Conservation (phyloP, 2,329 filamentous ascomycete genomes). For the Cladobotryum mycophilum region DNA sequence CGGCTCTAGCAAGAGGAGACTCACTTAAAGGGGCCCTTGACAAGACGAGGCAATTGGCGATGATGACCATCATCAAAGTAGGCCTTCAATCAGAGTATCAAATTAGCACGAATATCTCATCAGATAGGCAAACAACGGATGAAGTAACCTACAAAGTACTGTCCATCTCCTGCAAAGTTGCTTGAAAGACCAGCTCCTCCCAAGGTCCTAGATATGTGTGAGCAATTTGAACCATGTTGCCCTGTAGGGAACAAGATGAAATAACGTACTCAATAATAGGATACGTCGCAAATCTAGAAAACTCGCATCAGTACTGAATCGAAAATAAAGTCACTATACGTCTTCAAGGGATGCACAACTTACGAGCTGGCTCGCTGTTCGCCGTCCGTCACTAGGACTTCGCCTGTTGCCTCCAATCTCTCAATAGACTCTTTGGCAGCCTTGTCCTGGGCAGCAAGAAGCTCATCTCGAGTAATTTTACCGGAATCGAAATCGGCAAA, state of each 20-base stretch:
- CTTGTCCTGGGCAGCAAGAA: slow-evolving; percentile 7
- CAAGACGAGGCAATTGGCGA: slow-evolving; percentile 10
- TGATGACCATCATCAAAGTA: slow-evolving; percentile 12
- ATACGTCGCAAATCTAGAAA: slow-evolving; percentile 12
- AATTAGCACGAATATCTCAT: not conserved
- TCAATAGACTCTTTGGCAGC: slow-evolving; percentile 10
- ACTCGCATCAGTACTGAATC: no score
- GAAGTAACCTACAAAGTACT: slow-evolving; percentile 7
- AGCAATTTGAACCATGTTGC: no score
- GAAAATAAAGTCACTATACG: not conserved
- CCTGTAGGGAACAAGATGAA: not conserved
- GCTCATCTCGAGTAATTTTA: slow-evolving; percentile 5
- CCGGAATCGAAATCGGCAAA: slow-evolving; percentile 11
- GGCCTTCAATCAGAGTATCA: not conserved
- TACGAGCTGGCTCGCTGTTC: slow-evolving; percentile 12
- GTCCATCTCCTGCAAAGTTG: slow-evolving; percentile 10
- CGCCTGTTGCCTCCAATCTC: slow-evolving; percentile 8
- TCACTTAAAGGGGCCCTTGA: slow-evolving; percentile 11
- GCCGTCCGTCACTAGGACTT: slow-evolving; percentile 10
- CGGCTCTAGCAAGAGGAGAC: not conserved
- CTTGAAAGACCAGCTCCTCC: slow-evolving; percentile 6
- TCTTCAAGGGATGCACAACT: not conserved
- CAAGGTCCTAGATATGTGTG: slow-evolving; percentile 4
- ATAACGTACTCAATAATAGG: slow-evolving; percentile 9
- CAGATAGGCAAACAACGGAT: not conserved